These are phyloP conservation scores for Amniculicola lignicola DNA, from an alignment of 495 filamentous ascomycete species.

Conservation along the genomic window DNA sequence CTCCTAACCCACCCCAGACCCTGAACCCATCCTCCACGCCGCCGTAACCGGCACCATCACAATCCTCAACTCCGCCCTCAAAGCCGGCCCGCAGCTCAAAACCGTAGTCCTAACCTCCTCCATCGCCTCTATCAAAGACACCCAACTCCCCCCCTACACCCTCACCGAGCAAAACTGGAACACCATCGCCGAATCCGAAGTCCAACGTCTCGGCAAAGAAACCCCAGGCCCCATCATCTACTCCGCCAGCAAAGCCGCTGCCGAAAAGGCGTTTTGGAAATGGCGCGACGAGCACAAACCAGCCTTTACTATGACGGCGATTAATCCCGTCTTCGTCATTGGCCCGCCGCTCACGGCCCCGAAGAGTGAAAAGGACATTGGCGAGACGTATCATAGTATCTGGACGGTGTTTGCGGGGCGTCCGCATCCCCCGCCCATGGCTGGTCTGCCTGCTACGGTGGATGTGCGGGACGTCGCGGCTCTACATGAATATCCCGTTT, in stretches of 20 bases:
- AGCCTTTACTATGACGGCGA: conserved; percentile 15
- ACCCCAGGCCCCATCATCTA: conserved; percentile 23
- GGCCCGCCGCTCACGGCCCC: conserved; percentile 19
- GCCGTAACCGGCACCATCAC: conserved; percentile 19
- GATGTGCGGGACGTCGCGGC: conserved; percentile 26
- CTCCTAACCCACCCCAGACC: too few relatives aligned
- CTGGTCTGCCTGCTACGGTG: conserved; percentile 5
- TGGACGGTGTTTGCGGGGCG: conserved; percentile 18
- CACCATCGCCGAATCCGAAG: conserved; percentile 9
- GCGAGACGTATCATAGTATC: conserved; percentile 9
- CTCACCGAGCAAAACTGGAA: conserved; percentile 28
- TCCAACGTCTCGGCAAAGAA: conserved; percentile 11
- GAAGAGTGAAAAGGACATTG: background rate
- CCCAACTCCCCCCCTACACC: conserved; percentile 12
- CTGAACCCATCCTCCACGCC: conserved; percentile 23
- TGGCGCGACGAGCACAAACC: conserved; percentile 19
- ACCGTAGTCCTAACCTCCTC: conserved; percentile 44
- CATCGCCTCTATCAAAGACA: conserved; percentile 37
- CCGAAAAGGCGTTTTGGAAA: conserved; percentile 25
- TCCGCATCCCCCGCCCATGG: background rate
- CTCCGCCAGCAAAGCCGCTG: conserved; percentile 18
- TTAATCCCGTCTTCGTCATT: conserved; percentile 27
- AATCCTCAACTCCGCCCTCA: conserved; percentile 21
- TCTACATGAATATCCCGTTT: conserved; percentile 12
- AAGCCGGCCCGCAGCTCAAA: conserved; percentile 22